Conservation (phyloP, 2,329 filamentous ascomycete species). For the Aspergillus sp. region DNA sequence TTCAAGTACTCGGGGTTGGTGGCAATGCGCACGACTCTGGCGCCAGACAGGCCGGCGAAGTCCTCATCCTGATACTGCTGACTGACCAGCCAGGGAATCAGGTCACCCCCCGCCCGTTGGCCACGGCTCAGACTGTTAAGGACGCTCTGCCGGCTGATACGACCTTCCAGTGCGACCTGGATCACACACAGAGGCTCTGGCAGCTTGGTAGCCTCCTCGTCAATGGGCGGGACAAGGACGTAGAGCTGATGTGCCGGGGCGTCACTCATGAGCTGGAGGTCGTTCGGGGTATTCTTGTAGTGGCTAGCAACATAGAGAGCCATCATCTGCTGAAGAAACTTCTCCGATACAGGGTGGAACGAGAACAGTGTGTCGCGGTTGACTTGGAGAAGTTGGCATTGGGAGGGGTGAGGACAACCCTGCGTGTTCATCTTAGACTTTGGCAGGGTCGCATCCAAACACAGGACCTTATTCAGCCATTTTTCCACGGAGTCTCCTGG, state of each 20-base stretch:
- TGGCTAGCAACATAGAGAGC: conserved; percentile 94
- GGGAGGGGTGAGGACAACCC: conserved; percentile 83
- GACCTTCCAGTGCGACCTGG: conserved; percentile 89
- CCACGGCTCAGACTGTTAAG: conserved; percentile 86
- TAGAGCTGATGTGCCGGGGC: conserved; percentile 95
- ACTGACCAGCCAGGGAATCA: conserved; percentile 96
- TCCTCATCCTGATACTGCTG: conserved; percentile 98
- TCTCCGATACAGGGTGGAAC: conserved; percentile 94
- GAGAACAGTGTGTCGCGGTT: conserved; percentile 98
- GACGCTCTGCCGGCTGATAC: conserved; percentile 90
- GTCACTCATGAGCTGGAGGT: conserved; percentile 97
- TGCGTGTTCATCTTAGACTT: conserved; percentile 69
- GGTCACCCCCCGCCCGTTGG: conserved; percentile 82
- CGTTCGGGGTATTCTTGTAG: conserved; percentile 97
- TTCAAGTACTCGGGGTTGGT: conserved; percentile 90
- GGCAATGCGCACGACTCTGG: conserved; percentile 88
- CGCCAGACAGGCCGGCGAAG: conserved; percentile 89
- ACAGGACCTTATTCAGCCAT: conserved; percentile 93
- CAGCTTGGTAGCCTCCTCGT: conserved; percentile 72
- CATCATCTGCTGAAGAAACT: conserved; percentile 97
- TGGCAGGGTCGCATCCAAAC: conserved; percentile 87
- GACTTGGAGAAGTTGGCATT: conserved; percentile 89
- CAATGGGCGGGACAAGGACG: conserved; percentile 83
- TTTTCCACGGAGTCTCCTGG: conserved; percentile 89
- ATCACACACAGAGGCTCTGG: conserved; percentile 94